These are phyloP conservation scores for Macaranga tanarius DNA, from an alignment of 441 rosid species.

Conservation along the genomic window DNA sequence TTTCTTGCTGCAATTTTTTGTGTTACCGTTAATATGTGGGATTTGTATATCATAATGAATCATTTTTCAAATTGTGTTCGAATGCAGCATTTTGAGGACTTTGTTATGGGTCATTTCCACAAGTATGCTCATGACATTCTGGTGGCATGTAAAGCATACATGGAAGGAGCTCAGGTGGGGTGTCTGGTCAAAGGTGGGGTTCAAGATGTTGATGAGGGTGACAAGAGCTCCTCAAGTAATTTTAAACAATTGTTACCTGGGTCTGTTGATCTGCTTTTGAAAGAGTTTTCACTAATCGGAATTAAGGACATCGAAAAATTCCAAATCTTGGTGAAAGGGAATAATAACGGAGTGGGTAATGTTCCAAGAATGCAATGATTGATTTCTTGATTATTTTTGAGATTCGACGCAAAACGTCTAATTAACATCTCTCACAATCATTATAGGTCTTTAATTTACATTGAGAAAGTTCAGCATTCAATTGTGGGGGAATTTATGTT, in stretches of 20 bases:
- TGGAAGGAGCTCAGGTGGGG: constrained; percentile 72
- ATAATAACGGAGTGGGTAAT: neutral
- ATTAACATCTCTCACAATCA: constrained; percentile 13
- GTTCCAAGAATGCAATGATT: neutral
- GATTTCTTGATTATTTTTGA: constrained; percentile 13
- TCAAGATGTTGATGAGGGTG: constrained; percentile 48
- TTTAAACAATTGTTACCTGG: constrained; percentile 47
- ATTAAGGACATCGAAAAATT: constrained; percentile 46
- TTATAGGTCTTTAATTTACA: constrained; percentile 10
- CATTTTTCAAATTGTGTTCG: neutral
- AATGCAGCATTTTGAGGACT: constrained; percentile 78
- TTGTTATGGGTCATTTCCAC: constrained; percentile 70
- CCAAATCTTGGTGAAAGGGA: constrained; percentile 25
- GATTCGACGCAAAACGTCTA: constrained; percentile 3
- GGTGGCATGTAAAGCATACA: constrained; percentile 69
- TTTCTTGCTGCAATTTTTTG: neutral
- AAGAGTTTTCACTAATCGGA: constrained; percentile 56
- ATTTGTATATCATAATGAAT: neutral
- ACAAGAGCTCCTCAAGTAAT: constrained; percentile 38
- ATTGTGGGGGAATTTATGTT: constrained; percentile 7
- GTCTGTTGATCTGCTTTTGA: constrained; percentile 42
- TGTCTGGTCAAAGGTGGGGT: constrained; percentile 52
- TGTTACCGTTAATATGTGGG: neutral
- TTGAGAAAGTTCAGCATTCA: constrained; percentile 17
- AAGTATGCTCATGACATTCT: constrained; percentile 54